Evolutionary conservation across 2,329 filamentous ascomycete species (phyloP), one percentile per base, ranked within the genome.

Genomic region (Chalaropsis ovoidea): DNA sequence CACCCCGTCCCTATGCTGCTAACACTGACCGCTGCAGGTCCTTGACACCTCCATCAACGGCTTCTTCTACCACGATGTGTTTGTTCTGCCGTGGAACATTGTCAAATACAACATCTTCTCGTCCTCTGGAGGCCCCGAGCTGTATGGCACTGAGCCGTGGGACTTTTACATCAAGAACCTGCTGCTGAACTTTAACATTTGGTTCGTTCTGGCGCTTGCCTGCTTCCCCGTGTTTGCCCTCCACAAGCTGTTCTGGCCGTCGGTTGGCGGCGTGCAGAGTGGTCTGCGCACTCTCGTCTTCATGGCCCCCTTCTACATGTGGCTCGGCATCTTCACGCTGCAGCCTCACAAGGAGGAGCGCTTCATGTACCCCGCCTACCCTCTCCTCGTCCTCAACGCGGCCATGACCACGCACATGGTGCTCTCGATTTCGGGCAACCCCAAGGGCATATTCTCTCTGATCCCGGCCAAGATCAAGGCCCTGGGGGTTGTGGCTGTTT

Each of bases 301-400:
- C 70, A 79, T 93, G 64, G 77, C 84, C 0, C 94, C 94, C 0
- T 95, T 97, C 75, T 99, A 97, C 74, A 81, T 96, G 72, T 99
- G 94, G 94, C 81, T 99, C 35, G 83, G 77, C 2, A 94, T 97
- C 68, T 97, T 99, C 77, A 93, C 89, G 0, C 74, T 88, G 8
- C 94, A 99, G 73, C 90, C 94, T 17, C 94, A 99, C 77, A 99
- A 99, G 72, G 94, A 99, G 74, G 94, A 99, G 76, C 82, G 94
- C 6, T 99, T 99, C 78, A 97, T 99, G 92, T 99, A 96, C 72
- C 94, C 94, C 0, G 89, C 85, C 1, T 99, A 99, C 72, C 94
- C 94, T 0, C 90, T 93, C 69, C 80, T 99, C 45, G 88, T 89
- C 0, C 80, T 99, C 43, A 96, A 96, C 71, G 92, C 92, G 2